Evolutionary conservation across 169 alveolate species (phyloP).

Genomic region (Eimeria maxima): DNA sequence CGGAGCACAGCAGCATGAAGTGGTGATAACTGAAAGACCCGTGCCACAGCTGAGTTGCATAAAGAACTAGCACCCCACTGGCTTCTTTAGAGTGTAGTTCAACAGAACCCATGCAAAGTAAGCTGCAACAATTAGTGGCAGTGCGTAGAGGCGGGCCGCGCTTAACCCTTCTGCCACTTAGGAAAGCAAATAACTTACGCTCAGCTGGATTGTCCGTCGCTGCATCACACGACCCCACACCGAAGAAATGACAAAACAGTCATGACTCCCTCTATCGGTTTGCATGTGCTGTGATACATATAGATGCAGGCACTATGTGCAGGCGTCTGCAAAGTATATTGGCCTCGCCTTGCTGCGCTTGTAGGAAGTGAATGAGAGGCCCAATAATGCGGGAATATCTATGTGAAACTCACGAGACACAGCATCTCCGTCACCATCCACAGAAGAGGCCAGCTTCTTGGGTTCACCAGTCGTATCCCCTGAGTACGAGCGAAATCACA

Average conservation of each 20-base stretch:
- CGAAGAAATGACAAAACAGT: background rate
- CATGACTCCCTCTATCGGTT: background rate
- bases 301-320: background rate
- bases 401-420: background rate
- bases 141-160: background rate
- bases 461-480: background rate
- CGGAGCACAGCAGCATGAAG: background rate
- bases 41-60: background rate
- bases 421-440: background rate
- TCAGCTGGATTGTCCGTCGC: conserved; percentile 6
- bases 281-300: background rate
- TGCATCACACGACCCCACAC: conserved; percentile 23
- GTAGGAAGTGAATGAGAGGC: background rate
- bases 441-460: background rate
- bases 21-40: background rate
- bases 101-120: background rate
- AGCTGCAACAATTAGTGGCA: background rate
- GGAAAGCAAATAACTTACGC: conserved; percentile 7
- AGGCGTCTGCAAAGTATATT: background rate
- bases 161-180: background rate
- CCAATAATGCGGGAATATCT: background rate
- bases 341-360: background rate
- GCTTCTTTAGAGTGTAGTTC: background rate
- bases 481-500: background rate
- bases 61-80: background rate